phyloP scores from a whole-genome alignment of 495 filamentous ascomycete species.

The Tuber brumale region DNA sequence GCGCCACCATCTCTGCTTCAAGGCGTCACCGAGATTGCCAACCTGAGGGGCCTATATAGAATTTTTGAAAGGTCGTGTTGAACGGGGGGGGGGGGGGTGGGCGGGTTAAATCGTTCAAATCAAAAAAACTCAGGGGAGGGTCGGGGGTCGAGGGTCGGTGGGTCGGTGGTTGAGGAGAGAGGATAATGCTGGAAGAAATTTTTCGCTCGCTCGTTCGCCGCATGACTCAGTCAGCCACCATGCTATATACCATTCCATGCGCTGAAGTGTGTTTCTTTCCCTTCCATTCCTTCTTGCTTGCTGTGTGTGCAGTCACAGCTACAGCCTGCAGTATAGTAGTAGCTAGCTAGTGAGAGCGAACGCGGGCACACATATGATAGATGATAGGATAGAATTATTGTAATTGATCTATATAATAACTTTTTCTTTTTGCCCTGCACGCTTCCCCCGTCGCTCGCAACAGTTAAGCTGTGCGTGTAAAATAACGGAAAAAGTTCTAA shows the following conservation, averaged over 20 bases:
- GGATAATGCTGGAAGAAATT: conserved; percentile 5
- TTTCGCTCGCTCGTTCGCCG: not conserved
- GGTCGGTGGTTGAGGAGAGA: not conserved
- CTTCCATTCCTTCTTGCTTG: not conserved
- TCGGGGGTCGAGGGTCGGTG: not conserved
- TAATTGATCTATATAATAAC: not conserved
- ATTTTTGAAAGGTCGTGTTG: conserved; percentile 80
- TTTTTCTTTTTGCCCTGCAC: not conserved
- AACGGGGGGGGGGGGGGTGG: conserved; percentile 8
- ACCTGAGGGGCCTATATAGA: conserved; percentile 87
- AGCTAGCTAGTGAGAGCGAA: not conserved
- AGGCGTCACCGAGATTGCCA: conserved; percentile 80
- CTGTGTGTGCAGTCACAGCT: not conserved
- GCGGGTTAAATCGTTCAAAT: not conserved
- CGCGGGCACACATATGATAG: not conserved
- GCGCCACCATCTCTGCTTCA: conserved; percentile 72
- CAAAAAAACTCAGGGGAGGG: not conserved
- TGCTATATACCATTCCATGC: conserved; percentile 1
- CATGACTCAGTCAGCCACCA: conserved; percentile 8
- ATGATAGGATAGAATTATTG: conserved; percentile 1
- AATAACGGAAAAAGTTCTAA: not conserved
- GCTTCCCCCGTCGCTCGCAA: not conserved
- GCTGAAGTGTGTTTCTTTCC: not conserved
- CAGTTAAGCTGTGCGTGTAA: not conserved
- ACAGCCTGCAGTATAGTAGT: not conserved